Conservation (phyloP, 441 rosid species). For the Erodium moschatum region DNA sequence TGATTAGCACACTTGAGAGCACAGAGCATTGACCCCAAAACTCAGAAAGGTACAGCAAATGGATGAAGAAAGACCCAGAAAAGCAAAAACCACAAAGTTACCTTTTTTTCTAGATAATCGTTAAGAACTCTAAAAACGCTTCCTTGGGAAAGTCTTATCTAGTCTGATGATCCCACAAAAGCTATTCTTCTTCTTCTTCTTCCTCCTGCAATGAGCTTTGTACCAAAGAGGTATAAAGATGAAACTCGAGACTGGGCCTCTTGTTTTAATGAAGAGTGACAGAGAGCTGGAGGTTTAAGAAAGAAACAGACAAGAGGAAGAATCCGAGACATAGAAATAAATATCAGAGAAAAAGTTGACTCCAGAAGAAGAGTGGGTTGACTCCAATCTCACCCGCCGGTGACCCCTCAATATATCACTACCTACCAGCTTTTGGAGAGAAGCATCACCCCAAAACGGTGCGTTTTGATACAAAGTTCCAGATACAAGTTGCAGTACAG, state of each 20-base stretch:
- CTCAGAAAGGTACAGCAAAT: neutral
- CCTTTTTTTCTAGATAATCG: neutral
- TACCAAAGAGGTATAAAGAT: neutral
- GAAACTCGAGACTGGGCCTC: neutral
- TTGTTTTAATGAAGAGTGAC: neutral
- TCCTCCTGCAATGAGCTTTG: conserved; percentile 6
- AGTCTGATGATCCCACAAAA: conserved; percentile 1
- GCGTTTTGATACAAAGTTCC: too few species aligned
- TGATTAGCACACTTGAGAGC: neutral
- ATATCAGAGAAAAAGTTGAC: conserved; percentile 1
- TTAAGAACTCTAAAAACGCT: neutral
- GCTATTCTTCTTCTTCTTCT: neutral
- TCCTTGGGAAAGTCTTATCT: neutral
- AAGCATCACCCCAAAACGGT: too few species aligned
- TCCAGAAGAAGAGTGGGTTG: neutral
- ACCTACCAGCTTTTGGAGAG: too few species aligned
- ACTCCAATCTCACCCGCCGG: too few species aligned
- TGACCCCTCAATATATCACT: too few species aligned
- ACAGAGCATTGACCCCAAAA: neutral
- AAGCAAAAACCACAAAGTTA: conserved; percentile 1
- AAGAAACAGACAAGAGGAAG: conserved; percentile 1
- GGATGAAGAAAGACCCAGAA: neutral
- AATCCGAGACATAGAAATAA: neutral
- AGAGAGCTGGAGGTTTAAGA: conserved; percentile 5
- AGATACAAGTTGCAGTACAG: too few species aligned